Evolutionary conservation across 352 stramenopile species (phyloP), one percentile per base, ranked within the genome.

Genomic region (Phytophthora crassamura): DNA sequence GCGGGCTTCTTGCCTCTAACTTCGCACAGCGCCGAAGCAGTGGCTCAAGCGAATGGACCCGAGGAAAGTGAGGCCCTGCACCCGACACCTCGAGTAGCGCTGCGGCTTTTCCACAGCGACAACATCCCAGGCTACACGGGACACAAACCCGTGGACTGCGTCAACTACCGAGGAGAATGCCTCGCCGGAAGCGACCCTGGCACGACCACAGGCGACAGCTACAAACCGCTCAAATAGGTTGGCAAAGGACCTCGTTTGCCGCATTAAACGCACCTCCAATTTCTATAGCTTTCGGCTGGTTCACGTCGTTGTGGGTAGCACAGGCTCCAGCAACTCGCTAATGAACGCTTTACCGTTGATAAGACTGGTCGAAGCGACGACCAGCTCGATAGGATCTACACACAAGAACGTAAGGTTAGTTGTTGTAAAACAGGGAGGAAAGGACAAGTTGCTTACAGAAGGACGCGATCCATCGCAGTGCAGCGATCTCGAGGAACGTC

Each of bases 91-190:
- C 69, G 69, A 11, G 72, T 76, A 49, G 74, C 75, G 12, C 59
- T 94, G 25, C 80, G 84, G n/a, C 67, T 96, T 15, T 95, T 87
- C 59, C 72, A 95, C 59, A 87, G 63, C 58, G 84, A 94, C 54
- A 94, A 96, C 48, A 64, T 96, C 12, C 86, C 89, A 0, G 87
- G 87, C 0, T 96, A 96, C 69, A 89, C 86, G 8, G 86, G 89
- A 2, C 83, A 94, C 73, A 91, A 92, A 33, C 82, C 87, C 0
- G 67, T 82, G 18, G 82, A 91, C 62, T 91, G 82, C 68, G 70
- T 56, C n/a, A 95, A 95, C 65, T 91, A 91, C 53, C 80, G 76
- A 14, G 88, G 88, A 25, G 85, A 93, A 33, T 90, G 78, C 36
- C 78, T 70, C 11, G 78, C 87, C 9, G 88, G 85, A 40, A 88